Evolutionary conservation across 352 stramenopile genomes (phyloP).

Genomic region (Phytopythium mirpurense): DNA sequence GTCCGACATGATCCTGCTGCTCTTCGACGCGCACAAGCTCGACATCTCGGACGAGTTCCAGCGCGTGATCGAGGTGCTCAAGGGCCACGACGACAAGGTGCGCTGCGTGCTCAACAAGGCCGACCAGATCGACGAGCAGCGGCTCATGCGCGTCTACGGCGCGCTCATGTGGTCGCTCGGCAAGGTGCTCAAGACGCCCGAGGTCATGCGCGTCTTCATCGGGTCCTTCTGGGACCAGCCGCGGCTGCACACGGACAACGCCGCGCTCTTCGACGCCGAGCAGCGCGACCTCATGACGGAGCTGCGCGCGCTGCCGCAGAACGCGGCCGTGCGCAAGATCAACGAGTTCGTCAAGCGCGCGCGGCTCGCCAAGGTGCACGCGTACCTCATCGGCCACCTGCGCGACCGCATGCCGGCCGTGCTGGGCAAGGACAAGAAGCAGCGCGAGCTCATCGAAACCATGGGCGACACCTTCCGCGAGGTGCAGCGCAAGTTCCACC

Average conservation of each 20-base stretch:
- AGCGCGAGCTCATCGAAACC: conserved; percentile 93
- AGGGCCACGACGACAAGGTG: conserved; percentile 98
- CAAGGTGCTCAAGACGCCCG: conserved; percentile 97
- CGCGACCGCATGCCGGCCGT: conserved; percentile 95
- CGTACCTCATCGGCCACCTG: conserved; percentile 97
- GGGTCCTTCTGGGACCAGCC: conserved; percentile 97
- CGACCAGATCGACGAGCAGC: conserved; percentile 97
- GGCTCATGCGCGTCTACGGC: conserved; percentile 97
- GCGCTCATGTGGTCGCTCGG: conserved; percentile 98
- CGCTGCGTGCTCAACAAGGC: conserved; percentile 99
- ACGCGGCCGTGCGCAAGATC: conserved; percentile 93
- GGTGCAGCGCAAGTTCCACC: conserved; percentile 96
- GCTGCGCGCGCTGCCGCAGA: conserved; percentile 92
- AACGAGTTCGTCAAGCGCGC: conserved; percentile 96
- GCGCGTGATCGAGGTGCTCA: conserved; percentile 95
- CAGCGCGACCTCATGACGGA: conserved; percentile 97
- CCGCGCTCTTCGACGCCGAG: conserved; percentile 95
- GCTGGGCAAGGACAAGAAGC: conserved; percentile 97
- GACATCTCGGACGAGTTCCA: conserved; percentile 99
- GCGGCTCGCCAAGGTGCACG: conserved; percentile 94
- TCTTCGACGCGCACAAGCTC: conserved; percentile 99
- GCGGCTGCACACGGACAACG: conserved; percentile 84
- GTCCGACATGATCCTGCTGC: conserved; percentile 96
- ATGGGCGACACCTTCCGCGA: conserved; percentile 96
- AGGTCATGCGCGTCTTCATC: conserved; percentile 98